A percentile compares a stretch with the other conserved stretches of the same genome.
Conservation (phyloP, 2,329 filamentous ascomycete species). For the Blastomyces percursus region DNA sequence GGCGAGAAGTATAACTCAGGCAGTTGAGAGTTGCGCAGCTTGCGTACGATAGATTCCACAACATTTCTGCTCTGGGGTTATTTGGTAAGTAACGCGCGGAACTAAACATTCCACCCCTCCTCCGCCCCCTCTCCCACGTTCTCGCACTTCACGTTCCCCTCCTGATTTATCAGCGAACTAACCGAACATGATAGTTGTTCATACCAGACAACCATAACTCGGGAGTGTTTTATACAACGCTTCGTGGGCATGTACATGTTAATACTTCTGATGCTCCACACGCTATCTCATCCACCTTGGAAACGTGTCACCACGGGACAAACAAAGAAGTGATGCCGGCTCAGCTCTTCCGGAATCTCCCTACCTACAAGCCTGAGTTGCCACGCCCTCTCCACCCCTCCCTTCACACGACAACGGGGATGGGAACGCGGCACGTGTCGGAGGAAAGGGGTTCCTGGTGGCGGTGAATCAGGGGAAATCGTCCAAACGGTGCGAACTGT, state of each 20-base stretch:
- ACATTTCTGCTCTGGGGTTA: not conserved
- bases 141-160: too few species aligned
- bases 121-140: too few species aligned
- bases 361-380: not conserved
- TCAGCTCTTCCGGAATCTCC: not conserved
- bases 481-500: not conserved
- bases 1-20: conserved; percentile 57
- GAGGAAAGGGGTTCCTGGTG: not conserved
- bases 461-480: not conserved
- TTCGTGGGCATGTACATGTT: not conserved
- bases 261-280: not conserved
- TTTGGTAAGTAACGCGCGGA: not conserved
- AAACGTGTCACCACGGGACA: not conserved
- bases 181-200: not conserved
- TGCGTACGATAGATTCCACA: not conserved
- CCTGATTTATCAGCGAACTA: not conserved
- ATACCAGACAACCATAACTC: not conserved
- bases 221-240: not conserved
- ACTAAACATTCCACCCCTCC: not conserved
- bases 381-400: not conserved
- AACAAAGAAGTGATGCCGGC: not conserved
- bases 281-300: not conserved
- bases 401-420: not conserved
- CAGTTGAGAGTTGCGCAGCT: conserved; percentile 2
- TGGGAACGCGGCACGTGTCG: not conserved